These are phyloP conservation scores for Amanita pallidorosea DNA, from an alignment of 768 basidiomycete species.

Conservation along the genomic window DNA sequence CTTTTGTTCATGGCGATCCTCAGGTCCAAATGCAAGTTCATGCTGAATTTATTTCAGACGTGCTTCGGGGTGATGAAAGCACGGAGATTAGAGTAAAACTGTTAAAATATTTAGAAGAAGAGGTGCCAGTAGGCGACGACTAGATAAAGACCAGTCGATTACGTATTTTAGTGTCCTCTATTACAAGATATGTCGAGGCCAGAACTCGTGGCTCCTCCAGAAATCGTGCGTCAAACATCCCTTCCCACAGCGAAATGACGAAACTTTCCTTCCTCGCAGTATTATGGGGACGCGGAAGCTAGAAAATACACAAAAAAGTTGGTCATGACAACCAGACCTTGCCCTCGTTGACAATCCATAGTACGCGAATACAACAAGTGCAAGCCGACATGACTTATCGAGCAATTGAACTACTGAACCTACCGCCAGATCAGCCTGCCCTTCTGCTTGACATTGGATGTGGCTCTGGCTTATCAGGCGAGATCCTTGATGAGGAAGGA, in stretches of 20 bases:
- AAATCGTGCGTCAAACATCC: conserved; percentile 53
- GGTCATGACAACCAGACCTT: conserved; percentile 4
- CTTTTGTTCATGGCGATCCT: conserved; percentile 5
- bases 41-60: conserved; percentile 80
- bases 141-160: conserved; percentile 22
- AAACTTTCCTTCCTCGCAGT: conserved; percentile 35
- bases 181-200: conserved; percentile 62
- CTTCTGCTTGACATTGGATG: conserved; percentile 94
- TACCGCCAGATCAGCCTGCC: conserved; percentile 71
- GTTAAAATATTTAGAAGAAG: conserved; percentile 90
- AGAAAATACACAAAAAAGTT: conserved; percentile 96
- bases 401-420: conserved; percentile 81
- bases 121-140: conserved; percentile 89
- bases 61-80: conserved; percentile 83
- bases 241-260: background rate
- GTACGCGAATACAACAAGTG: conserved; percentile 92
- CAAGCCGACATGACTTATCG: conserved; percentile 97
- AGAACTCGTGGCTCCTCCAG: conserved; percentile 81
- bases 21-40: conserved; percentile 97
- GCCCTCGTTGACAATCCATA: conserved; percentile 21
- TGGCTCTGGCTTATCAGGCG: conserved; percentile 93
- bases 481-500: conserved; percentile 92
- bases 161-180: background rate
- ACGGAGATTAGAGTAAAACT: conserved; percentile 91
- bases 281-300: conserved; percentile 93